A percentile compares a stretch with the other conserved stretches of the same genome.
Conservation (phyloP, 768 basidiomycete genomes). For the Cantharellus cinnabarinus region DNA sequence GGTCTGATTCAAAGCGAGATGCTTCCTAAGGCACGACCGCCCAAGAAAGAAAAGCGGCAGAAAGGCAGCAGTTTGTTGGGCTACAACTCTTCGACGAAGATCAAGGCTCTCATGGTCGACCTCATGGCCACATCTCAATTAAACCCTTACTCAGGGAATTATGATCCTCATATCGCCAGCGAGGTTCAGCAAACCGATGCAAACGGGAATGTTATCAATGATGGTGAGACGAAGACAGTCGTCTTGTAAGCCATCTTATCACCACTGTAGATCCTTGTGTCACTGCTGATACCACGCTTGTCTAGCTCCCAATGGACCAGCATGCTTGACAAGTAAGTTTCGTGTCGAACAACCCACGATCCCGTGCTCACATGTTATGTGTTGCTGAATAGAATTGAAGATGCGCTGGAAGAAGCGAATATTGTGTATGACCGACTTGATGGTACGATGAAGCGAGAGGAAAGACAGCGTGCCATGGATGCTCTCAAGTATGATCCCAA, state of each 20-base stretch:
- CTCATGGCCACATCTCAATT: slow-evolving; percentile 58
- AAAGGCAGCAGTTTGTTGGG: slow-evolving; percentile 30
- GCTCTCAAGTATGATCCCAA: slow-evolving; percentile 72
- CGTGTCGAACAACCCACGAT: background rate
- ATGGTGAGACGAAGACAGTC: slow-evolving; percentile 67
- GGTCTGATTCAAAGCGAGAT: slow-evolving; percentile 15
- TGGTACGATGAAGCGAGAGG: slow-evolving; percentile 95
- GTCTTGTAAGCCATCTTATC: slow-evolving; percentile 56
- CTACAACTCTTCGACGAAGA: slow-evolving; percentile 70
- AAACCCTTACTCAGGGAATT: slow-evolving; percentile 79
- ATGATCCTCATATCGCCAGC: slow-evolving; percentile 43
- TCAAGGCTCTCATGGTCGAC: slow-evolving; percentile 62
- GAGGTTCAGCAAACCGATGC: slow-evolving; percentile 64
- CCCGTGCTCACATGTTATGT: background rate
- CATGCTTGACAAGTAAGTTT: slow-evolving; percentile 70
- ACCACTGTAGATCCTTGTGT: slow-evolving; percentile 9
- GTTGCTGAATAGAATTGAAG: slow-evolving; percentile 43
- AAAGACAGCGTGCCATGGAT: slow-evolving; percentile 81
- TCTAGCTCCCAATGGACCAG: slow-evolving; percentile 80
- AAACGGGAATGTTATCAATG: slow-evolving; percentile 47
- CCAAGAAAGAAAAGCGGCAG: slow-evolving; percentile 8
- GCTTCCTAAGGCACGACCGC: slow-evolving; percentile 4
- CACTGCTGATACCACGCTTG: background rate
- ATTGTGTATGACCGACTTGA: slow-evolving; percentile 87
- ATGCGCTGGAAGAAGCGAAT: slow-evolving; percentile 58